Evolutionary conservation across 2,329 filamentous ascomycete genomes (phyloP).

Genomic region (Pseudogymnoascus sp.): DNA sequence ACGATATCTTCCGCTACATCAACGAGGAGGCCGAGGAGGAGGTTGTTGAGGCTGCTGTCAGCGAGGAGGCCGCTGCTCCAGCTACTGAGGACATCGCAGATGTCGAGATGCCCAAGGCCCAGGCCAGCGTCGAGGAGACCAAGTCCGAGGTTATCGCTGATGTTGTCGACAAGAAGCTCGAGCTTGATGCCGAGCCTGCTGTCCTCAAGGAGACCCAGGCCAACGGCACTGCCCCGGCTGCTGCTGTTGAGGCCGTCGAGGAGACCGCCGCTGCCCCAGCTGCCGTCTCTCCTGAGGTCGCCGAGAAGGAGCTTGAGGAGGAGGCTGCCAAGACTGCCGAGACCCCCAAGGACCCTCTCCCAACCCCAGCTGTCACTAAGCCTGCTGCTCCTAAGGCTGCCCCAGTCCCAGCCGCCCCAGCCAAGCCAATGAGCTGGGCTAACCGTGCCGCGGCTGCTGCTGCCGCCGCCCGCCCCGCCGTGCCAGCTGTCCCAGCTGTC

Average conservation of each 20-base stretch:
- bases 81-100: slow-evolving; percentile 19
- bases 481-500: slow-evolving; percentile 40
- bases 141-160: slow-evolving; percentile 37
- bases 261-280: slow-evolving; percentile 29
- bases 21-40: slow-evolving; percentile 75
- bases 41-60: slow-evolving; percentile 39
- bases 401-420: slow-evolving; percentile 42
- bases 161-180: slow-evolving; percentile 67
- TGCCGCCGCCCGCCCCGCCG: slow-evolving; percentile 42
- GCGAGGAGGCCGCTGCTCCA: slow-evolving; percentile 21
- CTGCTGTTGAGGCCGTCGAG: slow-evolving; percentile 33
- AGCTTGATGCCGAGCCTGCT: slow-evolving; percentile 39
- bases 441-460: slow-evolving; percentile 57
- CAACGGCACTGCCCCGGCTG: slow-evolving; percentile 36
- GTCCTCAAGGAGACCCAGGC: slow-evolving; percentile 33
- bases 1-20: slow-evolving; percentile 95
- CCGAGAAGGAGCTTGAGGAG: slow-evolving; percentile 26
- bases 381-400: slow-evolving; percentile 32
- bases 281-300: background rate
- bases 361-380: slow-evolving; percentile 45
- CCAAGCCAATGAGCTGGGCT: slow-evolving; percentile 69
- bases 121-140: slow-evolving; percentile 30
- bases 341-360: slow-evolving; percentile 58
- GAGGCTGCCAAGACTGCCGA: slow-evolving; percentile 37
- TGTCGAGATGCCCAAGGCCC: slow-evolving; percentile 28